Evolutionary conservation across 2,329 filamentous ascomycete species (phyloP), one percentile per base, ranked within the genome.

Genomic region (Diaporthe citriasiana): DNA sequence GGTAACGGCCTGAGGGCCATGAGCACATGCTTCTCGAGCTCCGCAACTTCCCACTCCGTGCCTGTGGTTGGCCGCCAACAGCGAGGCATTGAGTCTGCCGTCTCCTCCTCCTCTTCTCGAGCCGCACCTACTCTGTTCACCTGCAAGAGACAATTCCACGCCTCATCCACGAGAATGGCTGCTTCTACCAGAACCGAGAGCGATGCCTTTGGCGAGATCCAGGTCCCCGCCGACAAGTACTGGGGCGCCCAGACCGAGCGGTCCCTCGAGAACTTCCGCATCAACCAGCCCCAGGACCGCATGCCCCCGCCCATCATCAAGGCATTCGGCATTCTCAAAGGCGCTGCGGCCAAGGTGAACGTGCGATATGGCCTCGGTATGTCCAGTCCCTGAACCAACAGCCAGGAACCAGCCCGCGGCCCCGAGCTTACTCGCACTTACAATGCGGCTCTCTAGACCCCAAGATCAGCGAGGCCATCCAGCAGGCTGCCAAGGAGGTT

Each of bases 241-340:
- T 99, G 97, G 96, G 97, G 97, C 82, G 96, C 96, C 76, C 96
- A 98, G 89, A 98, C 96, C 71, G 93, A 98, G 90, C 93, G 96
- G 78, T 98, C 96, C 70, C 90, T 98, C 83, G 93, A 94, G 85
- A 99, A 99, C 89, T 99, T 99, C 90, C 93, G 93, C 85, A 98
- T 99, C 91, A 98, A 98, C 87, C 97, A 98, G 89, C 97, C 97
- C 75, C 95, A 98, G 86, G 97, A 99, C 84, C 95, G 97, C 83
- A 98, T 98, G 95, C 97, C 97, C 65, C 93, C 95, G 77, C 94
- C 95, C 59, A 93, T 99, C 79, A 89, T 98, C 81, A 93, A 92
- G 85, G 97, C 97, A 9, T 98, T 99, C 83, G 97, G 97, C 82
- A 97, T 98, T 80, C 89, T 99, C 78, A 99, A 99, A 91, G 96